Evolutionary conservation across 208 protist species (phyloP).

Genomic region (Leishmania amazonensis): DNA sequence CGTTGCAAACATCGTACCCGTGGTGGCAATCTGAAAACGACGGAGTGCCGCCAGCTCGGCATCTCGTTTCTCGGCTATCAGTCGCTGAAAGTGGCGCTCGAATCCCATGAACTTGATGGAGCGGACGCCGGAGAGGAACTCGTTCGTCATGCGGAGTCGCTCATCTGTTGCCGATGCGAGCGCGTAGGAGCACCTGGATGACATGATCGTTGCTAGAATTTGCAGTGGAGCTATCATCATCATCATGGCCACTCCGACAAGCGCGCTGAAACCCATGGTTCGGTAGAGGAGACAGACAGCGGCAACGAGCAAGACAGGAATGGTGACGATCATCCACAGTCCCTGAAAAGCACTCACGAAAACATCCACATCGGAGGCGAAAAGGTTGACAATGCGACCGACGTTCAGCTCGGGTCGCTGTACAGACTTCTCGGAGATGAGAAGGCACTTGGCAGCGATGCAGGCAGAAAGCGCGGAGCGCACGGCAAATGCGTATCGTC

Average conservation of each 20-base stretch:
- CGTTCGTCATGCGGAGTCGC: slow-evolving; percentile 89
- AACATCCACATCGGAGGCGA: slow-evolving; percentile 5
- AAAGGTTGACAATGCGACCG: slow-evolving; percentile 85
- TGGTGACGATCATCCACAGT: too few species aligned
- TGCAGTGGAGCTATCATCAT: too few species aligned
- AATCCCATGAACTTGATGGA: slow-evolving; percentile 89
- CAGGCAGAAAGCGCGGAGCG: slow-evolving; percentile 56
- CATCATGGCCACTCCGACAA: too few species aligned
- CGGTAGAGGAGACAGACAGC: slow-evolving; percentile 60
- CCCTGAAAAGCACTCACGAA: neutral
- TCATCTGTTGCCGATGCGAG: slow-evolving; percentile 63
- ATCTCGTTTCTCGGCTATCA: too few species aligned
- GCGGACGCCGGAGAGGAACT: slow-evolving; percentile 92
- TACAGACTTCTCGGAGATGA: slow-evolving; percentile 34
- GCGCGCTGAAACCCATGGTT: slow-evolving; percentile 37
- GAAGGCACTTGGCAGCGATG: slow-evolving; percentile 84
- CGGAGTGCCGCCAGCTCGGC: too few species aligned
- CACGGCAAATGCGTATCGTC: slow-evolving; percentile 28
- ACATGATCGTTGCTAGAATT: too few species aligned
- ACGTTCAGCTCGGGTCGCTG: slow-evolving; percentile 69
- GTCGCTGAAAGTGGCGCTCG: too few species aligned
- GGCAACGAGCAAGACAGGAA: slow-evolving; percentile 10
- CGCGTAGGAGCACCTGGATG: too few species aligned
- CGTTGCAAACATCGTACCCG: too few species aligned
- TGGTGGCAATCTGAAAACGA: too few species aligned